Percentiles rank a stretch among this genome's conserved stretches.
Conservation (phyloP, 208 protist species). For the Leptomonas pyrrhocoris region DNA sequence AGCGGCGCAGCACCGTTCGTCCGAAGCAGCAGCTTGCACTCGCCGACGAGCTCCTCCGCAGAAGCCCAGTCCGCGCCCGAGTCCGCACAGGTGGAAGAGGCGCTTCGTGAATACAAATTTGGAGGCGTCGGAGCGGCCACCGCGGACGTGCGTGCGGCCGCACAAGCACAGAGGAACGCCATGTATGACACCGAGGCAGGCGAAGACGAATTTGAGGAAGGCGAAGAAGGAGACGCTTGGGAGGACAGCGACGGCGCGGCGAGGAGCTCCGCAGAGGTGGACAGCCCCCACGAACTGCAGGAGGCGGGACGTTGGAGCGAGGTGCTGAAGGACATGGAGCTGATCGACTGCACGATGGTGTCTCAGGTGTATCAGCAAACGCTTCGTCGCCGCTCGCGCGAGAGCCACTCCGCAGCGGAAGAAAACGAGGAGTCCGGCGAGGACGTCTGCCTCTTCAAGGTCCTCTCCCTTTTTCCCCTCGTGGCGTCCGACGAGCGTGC, state of each 20-base stretch:
- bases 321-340: conserved; percentile 24
- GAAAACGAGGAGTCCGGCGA: conserved; percentile 6
- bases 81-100: background rate
- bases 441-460: conserved; percentile 31
- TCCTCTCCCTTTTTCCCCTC: conserved; percentile 30
- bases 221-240: background rate
- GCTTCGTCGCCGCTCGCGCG: background rate
- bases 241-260: background rate
- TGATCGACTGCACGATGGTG: conserved; percentile 32
- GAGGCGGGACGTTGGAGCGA: conserved; percentile 27
- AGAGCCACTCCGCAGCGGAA: background rate
- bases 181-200: background rate
- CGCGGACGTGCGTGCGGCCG: background rate
- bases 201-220: background rate
- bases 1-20: background rate
- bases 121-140: background rate
- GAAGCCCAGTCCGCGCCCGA: background rate
- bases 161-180: background rate
- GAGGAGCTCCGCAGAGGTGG: background rate
- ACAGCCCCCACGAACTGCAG: conserved; percentile 11
- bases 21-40: background rate
- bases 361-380: conserved; percentile 28
- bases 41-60: background rate
- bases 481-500: conserved; percentile 13
- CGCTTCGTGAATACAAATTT: background rate